Evolutionary conservation across 2,329 filamentous ascomycete species (phyloP).

Genomic region (Capronia epimyces): DNA sequence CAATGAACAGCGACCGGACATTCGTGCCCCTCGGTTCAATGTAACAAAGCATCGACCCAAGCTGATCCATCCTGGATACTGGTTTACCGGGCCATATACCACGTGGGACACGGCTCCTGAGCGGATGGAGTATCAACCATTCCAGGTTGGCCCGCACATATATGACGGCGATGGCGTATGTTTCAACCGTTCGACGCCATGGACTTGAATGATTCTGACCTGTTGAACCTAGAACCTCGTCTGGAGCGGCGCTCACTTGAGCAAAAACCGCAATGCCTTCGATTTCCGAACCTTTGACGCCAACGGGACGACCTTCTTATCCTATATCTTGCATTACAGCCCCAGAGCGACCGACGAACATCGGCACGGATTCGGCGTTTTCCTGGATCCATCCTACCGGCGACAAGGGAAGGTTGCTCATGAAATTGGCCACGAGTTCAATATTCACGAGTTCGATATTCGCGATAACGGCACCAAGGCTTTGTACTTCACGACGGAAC

Average conservation of each 20-base stretch:
- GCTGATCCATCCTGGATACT: constrained; percentile 6
- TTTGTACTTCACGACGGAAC: neutral
- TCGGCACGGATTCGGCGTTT: neutral
- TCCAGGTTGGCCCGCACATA: constrained; percentile 10
- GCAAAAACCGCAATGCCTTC: constrained; percentile 9
- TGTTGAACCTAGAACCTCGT: constrained; percentile 2
- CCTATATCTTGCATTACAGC: constrained; percentile 4
- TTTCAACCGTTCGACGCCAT: neutral
- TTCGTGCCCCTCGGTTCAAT: constrained; percentile 2
- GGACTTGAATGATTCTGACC: neutral
- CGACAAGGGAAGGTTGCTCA: neutral
- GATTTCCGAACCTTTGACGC: constrained; percentile 7
- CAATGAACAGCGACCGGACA: constrained; percentile 6
- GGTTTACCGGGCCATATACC: constrained; percentile 7
- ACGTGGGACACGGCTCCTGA: neutral
- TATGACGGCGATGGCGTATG: constrained; percentile 6
- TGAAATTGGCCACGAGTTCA: neutral
- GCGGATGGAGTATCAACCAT: constrained; percentile 1
- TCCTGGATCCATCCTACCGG: constrained; percentile 4
- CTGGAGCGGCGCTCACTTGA: constrained; percentile 7
- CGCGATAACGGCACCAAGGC: constrained; percentile 7
- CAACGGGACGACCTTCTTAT: constrained; percentile 2
- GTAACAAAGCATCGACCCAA: constrained; percentile 1
- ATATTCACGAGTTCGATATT: constrained; percentile 22
- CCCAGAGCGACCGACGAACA: neutral